These are phyloP conservation scores for Yamadazyma epiphylla DNA, from an alignment of 1,139 yeast species.

Conservation along the genomic window DNA sequence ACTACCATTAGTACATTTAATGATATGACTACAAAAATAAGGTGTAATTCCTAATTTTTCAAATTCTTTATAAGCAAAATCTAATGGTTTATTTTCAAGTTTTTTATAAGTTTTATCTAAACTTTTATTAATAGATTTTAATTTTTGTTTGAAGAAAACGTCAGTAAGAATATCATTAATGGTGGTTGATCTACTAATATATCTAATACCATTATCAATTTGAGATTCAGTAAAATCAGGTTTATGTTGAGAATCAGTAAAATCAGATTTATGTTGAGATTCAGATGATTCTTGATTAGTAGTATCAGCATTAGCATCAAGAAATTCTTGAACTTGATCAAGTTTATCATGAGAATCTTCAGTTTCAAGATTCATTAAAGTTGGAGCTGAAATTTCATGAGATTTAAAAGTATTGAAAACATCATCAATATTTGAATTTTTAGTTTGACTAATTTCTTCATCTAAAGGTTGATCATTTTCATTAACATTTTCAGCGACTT, in stretches of 20 bases:
- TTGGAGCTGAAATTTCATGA: slow-evolving; percentile 1
- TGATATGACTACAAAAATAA: slow-evolving; percentile 23
- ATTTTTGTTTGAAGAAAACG: slow-evolving; percentile 8
- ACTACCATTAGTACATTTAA: slow-evolving; percentile 24
- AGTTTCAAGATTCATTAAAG: slow-evolving; percentile 1
- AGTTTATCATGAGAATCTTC: slow-evolving; percentile 2
- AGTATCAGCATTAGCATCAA: neutral
- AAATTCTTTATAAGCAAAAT: slow-evolving; percentile 15
- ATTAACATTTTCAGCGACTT: neutral
- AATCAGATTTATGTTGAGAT: neutral
- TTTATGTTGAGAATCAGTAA: slow-evolving; percentile 1
- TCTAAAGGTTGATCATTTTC: slow-evolving; percentile 28
- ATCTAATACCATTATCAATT: slow-evolving; percentile 3
- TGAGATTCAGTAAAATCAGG: slow-evolving; percentile 6
- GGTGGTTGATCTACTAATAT: slow-evolving; percentile 1
- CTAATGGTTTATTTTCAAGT: slow-evolving; percentile 5
- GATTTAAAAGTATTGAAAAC: slow-evolving; percentile 12
- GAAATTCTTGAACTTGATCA: slow-evolving; percentile 1
- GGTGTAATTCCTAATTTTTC: slow-evolving; percentile 22
- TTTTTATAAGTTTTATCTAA: slow-evolving; percentile 5
- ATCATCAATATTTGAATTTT: slow-evolving; percentile 33
- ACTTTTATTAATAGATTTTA: slow-evolving; percentile 2
- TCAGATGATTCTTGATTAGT: slow-evolving; percentile 1
- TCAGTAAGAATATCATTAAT: slow-evolving; percentile 6
- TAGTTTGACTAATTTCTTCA: slow-evolving; percentile 38